These are phyloP conservation scores for Discostella stelligera DNA, from an alignment of 352 stramenopile genomes.

Conservation along the genomic window DNA sequence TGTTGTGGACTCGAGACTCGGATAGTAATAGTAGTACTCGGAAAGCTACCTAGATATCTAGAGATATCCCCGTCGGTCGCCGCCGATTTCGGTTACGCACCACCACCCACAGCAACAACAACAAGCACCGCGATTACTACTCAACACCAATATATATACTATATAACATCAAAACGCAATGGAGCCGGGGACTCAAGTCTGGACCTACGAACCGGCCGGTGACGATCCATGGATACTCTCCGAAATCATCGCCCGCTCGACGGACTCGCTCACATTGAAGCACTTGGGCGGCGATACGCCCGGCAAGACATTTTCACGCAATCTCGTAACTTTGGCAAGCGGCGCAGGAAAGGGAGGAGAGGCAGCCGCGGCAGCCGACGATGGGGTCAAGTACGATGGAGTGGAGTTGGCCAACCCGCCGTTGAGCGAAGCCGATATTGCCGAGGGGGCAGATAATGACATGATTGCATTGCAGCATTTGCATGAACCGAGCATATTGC, in stretches of 20 bases:
- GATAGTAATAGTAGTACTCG: no score
- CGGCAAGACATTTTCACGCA: conserved; percentile 35
- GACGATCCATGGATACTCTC: conserved; percentile 80
- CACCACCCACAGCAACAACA: background rate
- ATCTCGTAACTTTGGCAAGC: conserved; percentile 13
- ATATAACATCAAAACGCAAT: conserved; percentile 43
- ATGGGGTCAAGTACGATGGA: conserved; percentile 70
- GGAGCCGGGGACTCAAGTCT: conserved; percentile 77
- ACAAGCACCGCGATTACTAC: no score
- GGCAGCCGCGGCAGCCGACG: background rate
- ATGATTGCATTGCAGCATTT: conserved; percentile 93
- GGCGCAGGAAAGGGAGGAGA: background rate
- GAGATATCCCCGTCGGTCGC: no score
- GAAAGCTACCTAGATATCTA: no score
- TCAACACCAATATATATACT: no score
- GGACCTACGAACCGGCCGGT: conserved; percentile 59
- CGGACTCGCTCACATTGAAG: conserved; percentile 53
- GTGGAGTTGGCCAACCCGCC: conserved; percentile 79
- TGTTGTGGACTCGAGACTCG: no score
- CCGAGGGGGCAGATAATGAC: conserved; percentile 82
- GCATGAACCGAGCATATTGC: conserved; percentile 93
- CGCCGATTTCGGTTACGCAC: no score
- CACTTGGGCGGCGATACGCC: conserved; percentile 42
- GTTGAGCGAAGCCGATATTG: conserved; percentile 62
- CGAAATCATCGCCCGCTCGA: conserved; percentile 65